A percentile compares a stretch with the other conserved stretches of the same genome.
Evolutionary conservation across 2,329 filamentous ascomycete genomes (phyloP).

Genomic region (Helminthosporium solani): DNA sequence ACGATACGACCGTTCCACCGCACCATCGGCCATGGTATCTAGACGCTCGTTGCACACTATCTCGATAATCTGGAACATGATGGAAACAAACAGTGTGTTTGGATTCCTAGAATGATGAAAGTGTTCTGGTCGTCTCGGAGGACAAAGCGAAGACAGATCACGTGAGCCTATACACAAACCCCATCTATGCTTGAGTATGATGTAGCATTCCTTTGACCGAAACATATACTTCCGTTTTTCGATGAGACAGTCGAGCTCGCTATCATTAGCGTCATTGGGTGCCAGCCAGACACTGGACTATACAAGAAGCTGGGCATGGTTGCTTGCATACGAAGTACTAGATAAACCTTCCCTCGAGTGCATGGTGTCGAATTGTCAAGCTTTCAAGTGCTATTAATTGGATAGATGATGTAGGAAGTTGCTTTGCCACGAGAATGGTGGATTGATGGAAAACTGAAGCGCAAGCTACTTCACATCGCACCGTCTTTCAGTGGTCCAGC

Average conservation of each 20-base stretch:
- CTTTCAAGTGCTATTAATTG: constrained; percentile 11
- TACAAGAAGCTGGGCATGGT: constrained; percentile 12
- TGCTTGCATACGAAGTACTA: constrained; percentile 8
- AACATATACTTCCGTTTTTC: constrained; percentile 9
- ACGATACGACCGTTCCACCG: constrained; percentile 8
- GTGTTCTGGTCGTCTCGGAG: constrained; percentile 8
- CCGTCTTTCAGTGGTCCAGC: too few species aligned
- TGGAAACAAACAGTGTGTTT: constrained; percentile 10
- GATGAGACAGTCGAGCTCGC: constrained; percentile 6
- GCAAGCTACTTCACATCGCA: too few species aligned
- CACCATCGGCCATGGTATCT: constrained; percentile 9
- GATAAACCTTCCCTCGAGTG: not conserved
- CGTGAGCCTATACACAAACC: constrained; percentile 4
- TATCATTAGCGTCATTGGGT: constrained; percentile 9
- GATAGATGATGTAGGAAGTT: too few species aligned
- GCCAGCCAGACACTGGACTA: constrained; percentile 8
- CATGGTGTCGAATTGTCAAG: constrained; percentile 6
- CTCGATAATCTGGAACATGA: constrained; percentile 10
- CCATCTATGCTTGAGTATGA: constrained; percentile 11
- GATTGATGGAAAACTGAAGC: too few species aligned
- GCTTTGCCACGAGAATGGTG: too few species aligned
- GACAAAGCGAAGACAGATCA: constrained; percentile 2
- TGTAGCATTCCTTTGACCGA: constrained; percentile 6
- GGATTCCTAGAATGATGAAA: constrained; percentile 11
- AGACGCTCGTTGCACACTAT: constrained; percentile 11